Percentiles rank a stretch among this genome's conserved stretches.
phyloP scores from a whole-genome alignment of 2,329 filamentous ascomycete genomes.

The Epichloe hybrida region DNA sequence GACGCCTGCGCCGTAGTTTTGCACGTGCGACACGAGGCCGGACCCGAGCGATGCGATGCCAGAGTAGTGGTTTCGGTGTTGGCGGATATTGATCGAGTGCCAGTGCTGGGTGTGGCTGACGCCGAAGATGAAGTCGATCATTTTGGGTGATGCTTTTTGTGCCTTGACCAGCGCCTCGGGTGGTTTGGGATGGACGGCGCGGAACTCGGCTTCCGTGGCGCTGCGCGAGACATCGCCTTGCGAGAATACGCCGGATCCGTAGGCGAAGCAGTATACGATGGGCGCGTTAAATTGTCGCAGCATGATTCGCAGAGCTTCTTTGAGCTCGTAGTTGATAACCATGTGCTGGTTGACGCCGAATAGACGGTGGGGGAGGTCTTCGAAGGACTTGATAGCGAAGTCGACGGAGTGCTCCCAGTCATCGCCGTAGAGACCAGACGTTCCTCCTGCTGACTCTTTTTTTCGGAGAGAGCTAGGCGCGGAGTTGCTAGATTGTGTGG shows the following conservation, averaged over 20 bases:
- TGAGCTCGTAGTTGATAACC: constrained; percentile 89
- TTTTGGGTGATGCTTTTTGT: constrained; percentile 79
- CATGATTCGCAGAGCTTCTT: constrained; percentile 74
- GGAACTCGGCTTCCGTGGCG: constrained; percentile 42
- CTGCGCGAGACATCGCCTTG: constrained; percentile 45
- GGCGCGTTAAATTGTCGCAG: constrained; percentile 86
- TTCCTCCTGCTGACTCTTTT: constrained; percentile 16
- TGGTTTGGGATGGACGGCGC: constrained; percentile 66
- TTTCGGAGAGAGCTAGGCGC: constrained; percentile 3
- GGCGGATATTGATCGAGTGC: constrained; percentile 82
- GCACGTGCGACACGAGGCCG: constrained; percentile 68
- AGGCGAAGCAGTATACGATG: constrained; percentile 92
- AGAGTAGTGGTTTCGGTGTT: constrained; percentile 90
- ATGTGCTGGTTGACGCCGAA: constrained; percentile 97
- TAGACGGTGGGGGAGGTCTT: constrained; percentile 29
- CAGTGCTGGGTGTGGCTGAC: constrained; percentile 92
- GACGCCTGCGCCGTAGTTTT: constrained; percentile 87
- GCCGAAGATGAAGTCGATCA: constrained; percentile 98
- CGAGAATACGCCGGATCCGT: constrained; percentile 91
- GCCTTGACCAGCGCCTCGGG: constrained; percentile 70
- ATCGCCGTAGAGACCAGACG: constrained; percentile 24
- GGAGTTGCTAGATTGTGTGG: constrained; percentile 7
- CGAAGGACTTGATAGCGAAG: constrained; percentile 28
- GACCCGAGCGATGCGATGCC: constrained; percentile 72
- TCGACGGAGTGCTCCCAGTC: constrained; percentile 32